A percentile compares a stretch with the other conserved stretches of the same genome.
These are phyloP conservation scores for Stropharia rugosoannulata DNA, from an alignment of 768 basidiomycete species.

Conservation along the genomic window DNA sequence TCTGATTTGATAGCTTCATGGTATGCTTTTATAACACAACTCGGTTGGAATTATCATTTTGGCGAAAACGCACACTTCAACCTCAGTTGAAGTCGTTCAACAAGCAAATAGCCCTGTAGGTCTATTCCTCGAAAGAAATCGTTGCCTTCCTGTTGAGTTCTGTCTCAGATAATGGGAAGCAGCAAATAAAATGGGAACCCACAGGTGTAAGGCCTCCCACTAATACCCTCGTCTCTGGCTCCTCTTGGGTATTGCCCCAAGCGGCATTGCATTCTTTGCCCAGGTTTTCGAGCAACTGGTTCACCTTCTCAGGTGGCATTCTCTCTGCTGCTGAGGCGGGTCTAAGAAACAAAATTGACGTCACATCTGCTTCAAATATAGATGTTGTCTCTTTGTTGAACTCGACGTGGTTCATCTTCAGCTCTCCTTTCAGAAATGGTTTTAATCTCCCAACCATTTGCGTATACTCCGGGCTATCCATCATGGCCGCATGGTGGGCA, in stretches of 20 bases:
- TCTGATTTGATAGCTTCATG: too few species aligned
- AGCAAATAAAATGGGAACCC: not conserved
- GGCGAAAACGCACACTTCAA: not conserved
- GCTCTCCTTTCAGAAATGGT: slow-evolving; percentile 10
- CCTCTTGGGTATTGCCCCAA: slow-evolving; percentile 13
- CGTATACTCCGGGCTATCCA: slow-evolving; percentile 13
- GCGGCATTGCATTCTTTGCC: slow-evolving; percentile 1
- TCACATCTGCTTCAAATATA: slow-evolving; percentile 12
- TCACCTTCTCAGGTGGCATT: not conserved
- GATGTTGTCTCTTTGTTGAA: slow-evolving; percentile 12
- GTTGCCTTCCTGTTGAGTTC: too few species aligned
- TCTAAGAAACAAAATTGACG: slow-evolving; percentile 9
- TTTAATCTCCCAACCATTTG: slow-evolving; percentile 10
- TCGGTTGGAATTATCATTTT: not conserved
- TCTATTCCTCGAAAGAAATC: too few species aligned
- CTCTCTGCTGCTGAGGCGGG: not conserved
- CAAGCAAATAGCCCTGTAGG: too few species aligned
- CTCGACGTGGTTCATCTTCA: slow-evolving; percentile 15
- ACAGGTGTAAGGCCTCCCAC: slow-evolving; percentile 11
- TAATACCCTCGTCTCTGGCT: not conserved
- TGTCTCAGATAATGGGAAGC: too few species aligned
- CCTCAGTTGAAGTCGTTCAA: not conserved
- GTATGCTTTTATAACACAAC: too few species aligned
- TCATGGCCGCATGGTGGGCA: slow-evolving; percentile 12
- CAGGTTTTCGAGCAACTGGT: not conserved